phyloP scores from a whole-genome alignment of 768 basidiomycete species.

The Mycena belliarum region DNA sequence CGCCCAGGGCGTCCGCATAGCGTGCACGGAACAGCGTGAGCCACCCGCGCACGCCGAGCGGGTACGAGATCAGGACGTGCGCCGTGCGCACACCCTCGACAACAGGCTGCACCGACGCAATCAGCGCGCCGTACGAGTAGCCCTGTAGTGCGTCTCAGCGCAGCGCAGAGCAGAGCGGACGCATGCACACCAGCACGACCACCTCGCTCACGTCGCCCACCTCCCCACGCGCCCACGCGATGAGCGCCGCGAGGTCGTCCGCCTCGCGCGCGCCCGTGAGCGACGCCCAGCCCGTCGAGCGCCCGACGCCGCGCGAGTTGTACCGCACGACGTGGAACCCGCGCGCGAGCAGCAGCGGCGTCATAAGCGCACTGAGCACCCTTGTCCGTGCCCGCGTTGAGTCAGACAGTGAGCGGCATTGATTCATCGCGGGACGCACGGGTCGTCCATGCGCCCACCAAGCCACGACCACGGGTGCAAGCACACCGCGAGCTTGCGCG shows the following conservation, averaged over 20 bases:
- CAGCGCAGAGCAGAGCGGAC: slow-evolving; percentile 24
- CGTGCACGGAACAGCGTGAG: slow-evolving; percentile 68
- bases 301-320: slow-evolving; percentile 79
- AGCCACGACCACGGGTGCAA: slow-evolving; percentile 88
- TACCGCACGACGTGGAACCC: slow-evolving; percentile 66
- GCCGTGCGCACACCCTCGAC: slow-evolving; percentile 54
- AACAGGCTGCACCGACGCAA: slow-evolving; percentile 64
- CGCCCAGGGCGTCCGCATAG: slow-evolving; percentile 54
- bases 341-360: slow-evolving; percentile 44
- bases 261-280: slow-evolving; percentile 73
- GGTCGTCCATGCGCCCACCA: slow-evolving; percentile 74
- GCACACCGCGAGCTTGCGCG: slow-evolving; percentile 61
- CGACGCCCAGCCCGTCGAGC: slow-evolving; percentile 71
- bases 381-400: too few relatives aligned
- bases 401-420: not conserved
- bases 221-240: slow-evolving; percentile 51
- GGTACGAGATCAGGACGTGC: slow-evolving; percentile 77
- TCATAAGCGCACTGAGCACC: slow-evolving; percentile 43
- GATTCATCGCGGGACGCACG: slow-evolving; percentile 48
- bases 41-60: slow-evolving; percentile 63
- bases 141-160: slow-evolving; percentile 44
- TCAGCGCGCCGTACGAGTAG: slow-evolving; percentile 81
- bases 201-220: slow-evolving; percentile 49
- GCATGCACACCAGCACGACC: slow-evolving; percentile 55
- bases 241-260: slow-evolving; percentile 64